These are phyloP conservation scores for Dryas integrifolia DNA, from an alignment of 331 rosid genomes.

Conservation along the genomic window DNA sequence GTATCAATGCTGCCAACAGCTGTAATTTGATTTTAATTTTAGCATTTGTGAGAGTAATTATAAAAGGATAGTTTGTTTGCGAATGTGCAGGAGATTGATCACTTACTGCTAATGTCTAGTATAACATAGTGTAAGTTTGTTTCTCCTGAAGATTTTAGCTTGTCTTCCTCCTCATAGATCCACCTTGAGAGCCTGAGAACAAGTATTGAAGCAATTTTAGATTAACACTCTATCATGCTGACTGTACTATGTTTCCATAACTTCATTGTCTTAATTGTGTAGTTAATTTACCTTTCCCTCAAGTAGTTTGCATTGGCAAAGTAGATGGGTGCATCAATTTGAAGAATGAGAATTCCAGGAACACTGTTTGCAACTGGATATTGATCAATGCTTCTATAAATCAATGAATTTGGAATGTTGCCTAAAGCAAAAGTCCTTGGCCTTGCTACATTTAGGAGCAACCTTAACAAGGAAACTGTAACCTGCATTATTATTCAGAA, in stretches of 20 bases:
- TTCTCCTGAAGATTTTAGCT: slow-evolving; percentile 34
- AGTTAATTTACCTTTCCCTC: slow-evolving; percentile 33
- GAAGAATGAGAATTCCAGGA: slow-evolving; percentile 47
- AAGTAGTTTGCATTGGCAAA: slow-evolving; percentile 45
- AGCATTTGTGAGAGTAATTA: background rate
- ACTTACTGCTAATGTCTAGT: slow-evolving; percentile 38
- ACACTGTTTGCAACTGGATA: slow-evolving; percentile 35
- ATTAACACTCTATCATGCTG: background rate
- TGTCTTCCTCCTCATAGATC: slow-evolving; percentile 46
- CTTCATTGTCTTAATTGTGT: background rate
- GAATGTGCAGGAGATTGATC: background rate
- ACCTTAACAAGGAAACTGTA: slow-evolving; percentile 31
- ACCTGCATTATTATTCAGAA: slow-evolving; percentile 13
- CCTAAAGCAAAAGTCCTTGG: slow-evolving; percentile 35
- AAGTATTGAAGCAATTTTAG: background rate
- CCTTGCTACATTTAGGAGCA: slow-evolving; percentile 31
- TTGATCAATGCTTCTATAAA: slow-evolving; percentile 40
- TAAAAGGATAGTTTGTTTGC: background rate
- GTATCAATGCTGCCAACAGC: slow-evolving; percentile 50
- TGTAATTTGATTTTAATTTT: slow-evolving; percentile 17
- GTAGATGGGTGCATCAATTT: slow-evolving; percentile 41
- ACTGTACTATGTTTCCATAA: background rate
- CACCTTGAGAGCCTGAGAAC: slow-evolving; percentile 43
- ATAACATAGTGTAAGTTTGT: slow-evolving; percentile 37
- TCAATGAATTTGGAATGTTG: slow-evolving; percentile 33